phyloP scores from a whole-genome alignment of 164 flowering plant species.

The Buxus sempervirens region DNA sequence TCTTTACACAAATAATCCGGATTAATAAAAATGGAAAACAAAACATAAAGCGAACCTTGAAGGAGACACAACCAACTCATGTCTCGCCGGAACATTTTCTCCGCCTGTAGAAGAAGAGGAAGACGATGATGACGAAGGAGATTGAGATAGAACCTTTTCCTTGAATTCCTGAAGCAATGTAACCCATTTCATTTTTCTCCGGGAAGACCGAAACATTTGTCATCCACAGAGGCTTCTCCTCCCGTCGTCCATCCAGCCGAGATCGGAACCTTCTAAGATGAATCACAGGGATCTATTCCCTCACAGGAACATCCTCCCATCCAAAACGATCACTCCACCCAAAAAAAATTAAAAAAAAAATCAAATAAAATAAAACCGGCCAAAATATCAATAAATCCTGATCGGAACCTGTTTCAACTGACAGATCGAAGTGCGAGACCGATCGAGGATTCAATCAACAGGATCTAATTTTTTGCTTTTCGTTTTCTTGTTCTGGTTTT shows the following conservation, averaged over 20 bases:
- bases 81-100: constrained; percentile 15
- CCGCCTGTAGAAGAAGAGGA: constrained; percentile 13
- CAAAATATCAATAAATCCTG: neutral
- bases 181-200: constrained; percentile 92
- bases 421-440: constrained; percentile 2
- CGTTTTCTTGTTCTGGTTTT: neutral
- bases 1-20: neutral
- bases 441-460: constrained; percentile 1
- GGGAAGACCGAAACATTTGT: constrained; percentile 53
- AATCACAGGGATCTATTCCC: constrained; percentile 17
- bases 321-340: neutral
- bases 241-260: constrained; percentile 22
- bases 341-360: constrained; percentile 3
- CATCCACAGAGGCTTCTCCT: constrained; percentile 38
- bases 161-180: constrained; percentile 93
- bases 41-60: constrained; percentile 37
- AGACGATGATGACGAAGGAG: constrained; percentile 32
- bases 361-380: neutral
- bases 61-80: constrained; percentile 37
- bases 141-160: constrained; percentile 73
- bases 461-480: constrained; percentile 18
- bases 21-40: neutral
- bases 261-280: constrained; percentile 29
- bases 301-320: neutral
- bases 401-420: constrained; percentile 1